A percentile compares a stretch with the other conserved stretches of the same genome.
These are phyloP conservation scores for Liriodendron chinense DNA, from an alignment of 164 flowering plant species.

Conservation along the genomic window DNA sequence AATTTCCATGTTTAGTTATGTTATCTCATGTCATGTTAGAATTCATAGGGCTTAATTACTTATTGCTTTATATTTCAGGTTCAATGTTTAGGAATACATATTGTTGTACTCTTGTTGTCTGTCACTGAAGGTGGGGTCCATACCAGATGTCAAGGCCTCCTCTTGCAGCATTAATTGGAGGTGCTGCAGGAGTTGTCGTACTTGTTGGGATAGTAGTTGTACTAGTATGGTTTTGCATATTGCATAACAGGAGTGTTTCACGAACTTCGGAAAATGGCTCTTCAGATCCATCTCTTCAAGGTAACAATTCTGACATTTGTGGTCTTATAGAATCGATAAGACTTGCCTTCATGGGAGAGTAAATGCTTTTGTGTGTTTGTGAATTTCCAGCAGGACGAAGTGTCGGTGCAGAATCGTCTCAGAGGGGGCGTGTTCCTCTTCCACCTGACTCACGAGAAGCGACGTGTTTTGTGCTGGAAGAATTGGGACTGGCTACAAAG, in stretches of 20 bases:
- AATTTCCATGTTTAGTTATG: too few relatives aligned
- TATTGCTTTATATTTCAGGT: conserved; percentile 28
- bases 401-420: conserved; percentile 48
- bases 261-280: conserved; percentile 86
- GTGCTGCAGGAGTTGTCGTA: conserved; percentile 93
- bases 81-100: conserved; percentile 31
- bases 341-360: background rate
- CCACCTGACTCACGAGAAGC: conserved; percentile 46
- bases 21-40: too few relatives aligned
- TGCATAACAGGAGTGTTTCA: conserved; percentile 41
- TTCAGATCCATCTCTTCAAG: conserved; percentile 77
- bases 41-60: background rate
- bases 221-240: conserved; percentile 59
- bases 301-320: conserved; percentile 20
- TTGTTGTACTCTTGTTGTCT: conserved; percentile 15
- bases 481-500: conserved; percentile 69
- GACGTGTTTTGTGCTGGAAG: conserved; percentile 60
- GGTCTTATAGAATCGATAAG: background rate
- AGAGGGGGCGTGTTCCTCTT: conserved; percentile 22
- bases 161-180: conserved; percentile 89
- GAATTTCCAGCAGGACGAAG: conserved; percentile 48
- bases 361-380: background rate
- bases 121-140: conserved; percentile 40
- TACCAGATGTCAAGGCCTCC: conserved; percentile 78
- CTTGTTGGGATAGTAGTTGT: conserved; percentile 55